phyloP scores from a whole-genome alignment of 1,139 yeast species.

The Geotrichum restrictum region DNA sequence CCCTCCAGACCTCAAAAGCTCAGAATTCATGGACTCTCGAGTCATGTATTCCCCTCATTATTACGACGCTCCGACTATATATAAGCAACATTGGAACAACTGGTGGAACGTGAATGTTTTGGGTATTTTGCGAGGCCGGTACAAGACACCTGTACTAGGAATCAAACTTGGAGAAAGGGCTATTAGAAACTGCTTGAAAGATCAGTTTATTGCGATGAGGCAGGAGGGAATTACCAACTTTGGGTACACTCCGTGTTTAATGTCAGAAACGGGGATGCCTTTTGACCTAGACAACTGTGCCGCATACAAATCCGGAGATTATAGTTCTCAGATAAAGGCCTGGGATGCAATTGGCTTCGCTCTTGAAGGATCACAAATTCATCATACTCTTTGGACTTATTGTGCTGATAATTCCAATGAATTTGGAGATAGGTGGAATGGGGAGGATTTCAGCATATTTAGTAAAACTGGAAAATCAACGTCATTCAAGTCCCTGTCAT shows the following conservation, averaged over 20 bases:
- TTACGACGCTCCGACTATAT: constrained; percentile 86
- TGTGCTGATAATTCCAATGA: constrained; percentile 64
- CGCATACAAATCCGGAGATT: constrained; percentile 64
- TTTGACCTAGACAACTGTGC: constrained; percentile 81
- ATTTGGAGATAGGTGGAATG: constrained; percentile 89
- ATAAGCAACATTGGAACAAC: constrained; percentile 72
- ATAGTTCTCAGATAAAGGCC: constrained; percentile 72
- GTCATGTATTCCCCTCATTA: constrained; percentile 70
- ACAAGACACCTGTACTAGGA: constrained; percentile 65
- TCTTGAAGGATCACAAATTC: constrained; percentile 64
- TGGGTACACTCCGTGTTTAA: constrained; percentile 48
- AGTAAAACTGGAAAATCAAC: constrained; percentile 53
- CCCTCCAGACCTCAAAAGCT: constrained; percentile 63
- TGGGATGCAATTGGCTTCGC: constrained; percentile 79
- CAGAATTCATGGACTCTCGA: constrained; percentile 29
- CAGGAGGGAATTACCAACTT: constrained; percentile 49
- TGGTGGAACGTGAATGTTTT: constrained; percentile 72
- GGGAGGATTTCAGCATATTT: constrained; percentile 88
- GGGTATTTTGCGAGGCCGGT: constrained; percentile 79
- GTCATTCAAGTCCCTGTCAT: neutral
- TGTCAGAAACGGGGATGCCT: constrained; percentile 95
- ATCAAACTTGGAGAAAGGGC: constrained; percentile 74
- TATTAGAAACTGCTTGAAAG: constrained; percentile 65
- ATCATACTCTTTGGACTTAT: constrained; percentile 85
- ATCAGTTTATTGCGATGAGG: constrained; percentile 62